Evolutionary conservation across 208 protist species (phyloP).

Genomic region (Trypanosoma rangeli): DNA sequence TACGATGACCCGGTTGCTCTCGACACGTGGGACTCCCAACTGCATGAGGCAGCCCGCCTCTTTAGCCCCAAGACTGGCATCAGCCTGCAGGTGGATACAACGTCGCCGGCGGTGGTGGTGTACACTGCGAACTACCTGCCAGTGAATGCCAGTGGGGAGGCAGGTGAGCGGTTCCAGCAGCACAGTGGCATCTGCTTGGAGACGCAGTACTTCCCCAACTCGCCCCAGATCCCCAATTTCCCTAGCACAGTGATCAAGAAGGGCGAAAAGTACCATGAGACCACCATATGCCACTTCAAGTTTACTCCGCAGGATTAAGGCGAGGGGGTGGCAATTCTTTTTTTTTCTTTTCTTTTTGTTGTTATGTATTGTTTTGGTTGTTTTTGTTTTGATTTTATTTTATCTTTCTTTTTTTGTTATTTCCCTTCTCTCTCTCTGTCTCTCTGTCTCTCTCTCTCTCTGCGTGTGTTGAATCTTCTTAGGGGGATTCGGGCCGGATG

Average conservation of each 20-base stretch:
- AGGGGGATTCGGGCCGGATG: background rate
- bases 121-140: conserved; percentile 70
- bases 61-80: conserved; percentile 53
- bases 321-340: conserved; percentile 1
- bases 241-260: conserved; percentile 44
- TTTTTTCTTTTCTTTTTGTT: conserved; percentile 19
- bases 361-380: background rate
- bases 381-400: background rate
- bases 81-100: conserved; percentile 58
- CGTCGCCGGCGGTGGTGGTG: conserved; percentile 60
- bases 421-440: background rate
- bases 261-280: conserved; percentile 45
- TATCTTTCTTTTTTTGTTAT: background rate
- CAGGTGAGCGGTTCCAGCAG: conserved; percentile 48
- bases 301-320: background rate
- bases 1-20: conserved; percentile 60
- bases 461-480: background rate
- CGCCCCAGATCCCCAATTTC: conserved; percentile 35
- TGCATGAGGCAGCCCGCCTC: conserved; percentile 33
- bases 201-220: conserved; percentile 51
- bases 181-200: conserved; percentile 47
- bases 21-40: conserved; percentile 33
- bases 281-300: background rate
- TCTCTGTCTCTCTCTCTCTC: background rate
- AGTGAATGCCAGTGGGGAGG: conserved; percentile 35